Evolutionary conservation across 192 early-diverging fungal genomes (phyloP).

Genomic region (Pilaira anomala): DNA sequence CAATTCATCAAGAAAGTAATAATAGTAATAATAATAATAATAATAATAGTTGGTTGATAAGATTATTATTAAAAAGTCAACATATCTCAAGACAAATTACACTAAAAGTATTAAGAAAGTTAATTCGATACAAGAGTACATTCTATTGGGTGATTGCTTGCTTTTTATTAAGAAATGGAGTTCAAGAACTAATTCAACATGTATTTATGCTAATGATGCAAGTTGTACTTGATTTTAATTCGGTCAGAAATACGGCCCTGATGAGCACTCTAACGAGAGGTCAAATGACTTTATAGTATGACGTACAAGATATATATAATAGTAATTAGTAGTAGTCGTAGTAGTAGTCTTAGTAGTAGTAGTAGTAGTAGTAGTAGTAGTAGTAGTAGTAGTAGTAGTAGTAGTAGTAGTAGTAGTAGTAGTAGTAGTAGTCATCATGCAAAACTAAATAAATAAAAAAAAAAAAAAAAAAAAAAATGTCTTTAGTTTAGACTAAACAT

Average conservation of each 20-base stretch:
- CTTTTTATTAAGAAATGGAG: constrained; percentile 8
- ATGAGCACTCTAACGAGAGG: not conserved
- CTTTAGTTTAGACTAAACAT: constrained; percentile 8
- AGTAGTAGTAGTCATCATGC: too few species aligned
- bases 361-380: too few species aligned
- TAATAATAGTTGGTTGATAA: not conserved
- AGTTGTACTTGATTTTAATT: not conserved
- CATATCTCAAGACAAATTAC: not conserved
- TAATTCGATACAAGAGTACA: not conserved
- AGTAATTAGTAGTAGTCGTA: too few species aligned
- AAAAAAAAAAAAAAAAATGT: too few species aligned
- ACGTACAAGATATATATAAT: too few species aligned
- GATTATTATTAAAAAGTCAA: not conserved
- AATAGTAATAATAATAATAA: not conserved
- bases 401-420: too few species aligned
- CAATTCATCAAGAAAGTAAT: not conserved
- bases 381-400: too few species aligned
- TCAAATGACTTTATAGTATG: constrained; percentile 9
- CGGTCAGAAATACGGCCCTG: constrained; percentile 6
- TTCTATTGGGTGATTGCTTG: constrained; percentile 6
- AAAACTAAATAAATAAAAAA: too few species aligned
- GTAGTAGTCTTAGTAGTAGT: too few species aligned
- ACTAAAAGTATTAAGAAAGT: not conserved
- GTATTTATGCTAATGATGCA: constrained; percentile 13
- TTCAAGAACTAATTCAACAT: not conserved